Base-by-base conservation (phyloP, 1,284 basidiomycete species). In the Puccinia novopanici region DNA sequence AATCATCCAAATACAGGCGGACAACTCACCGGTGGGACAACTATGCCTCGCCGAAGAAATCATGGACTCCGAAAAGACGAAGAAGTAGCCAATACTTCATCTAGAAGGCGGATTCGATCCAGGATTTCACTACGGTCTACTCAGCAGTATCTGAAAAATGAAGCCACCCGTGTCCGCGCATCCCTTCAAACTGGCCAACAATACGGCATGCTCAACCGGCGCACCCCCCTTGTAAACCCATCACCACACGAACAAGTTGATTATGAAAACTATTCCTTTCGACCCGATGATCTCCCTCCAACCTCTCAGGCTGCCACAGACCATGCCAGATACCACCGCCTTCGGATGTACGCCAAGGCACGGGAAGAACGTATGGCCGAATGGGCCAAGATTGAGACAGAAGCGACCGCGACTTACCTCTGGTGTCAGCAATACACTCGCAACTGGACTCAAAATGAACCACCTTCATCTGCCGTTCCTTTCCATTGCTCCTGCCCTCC, bases 331-430 rank as follows among this genome's bases (percentile, higher is more conserved):
- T 52, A n/a, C 27, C 52, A 52, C 52, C 67, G 37, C 34, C 45
- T 48, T 19, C 52, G 42, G 24, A 17, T 13, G 15, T 52, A 70
- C 22, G 67, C 42, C 30, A 42, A 70, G 50, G 52, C n/a, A 34
- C 42, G 52, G 27, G 52, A 50, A 70, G 42, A 9, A 9, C 27
- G 45, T 13, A 48, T 50, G 52, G 30, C 24, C 24, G 52, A 73
- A 37, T 73, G 71, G 71, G n/a, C 30, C 10, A 40, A 55, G 19
- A 12, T 73, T 2, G 71, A 73, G 19, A 13, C 3, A 5, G 30
- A 57, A 34, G 37, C 55, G 24, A 37, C 71, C 22, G 71, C 71
- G 15, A 57, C 71, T 0, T 73, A 17, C 13, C 52, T 73, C 22
- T 40, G 5, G n/a, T 37, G 22, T 40, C 71, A 73, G 34, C 48